A percentile compares a stretch with the other conserved stretches of the same genome.
phyloP scores from a whole-genome alignment of 176 grass and related monocot species.

The Rhipidocladum racemiflorum region DNA sequence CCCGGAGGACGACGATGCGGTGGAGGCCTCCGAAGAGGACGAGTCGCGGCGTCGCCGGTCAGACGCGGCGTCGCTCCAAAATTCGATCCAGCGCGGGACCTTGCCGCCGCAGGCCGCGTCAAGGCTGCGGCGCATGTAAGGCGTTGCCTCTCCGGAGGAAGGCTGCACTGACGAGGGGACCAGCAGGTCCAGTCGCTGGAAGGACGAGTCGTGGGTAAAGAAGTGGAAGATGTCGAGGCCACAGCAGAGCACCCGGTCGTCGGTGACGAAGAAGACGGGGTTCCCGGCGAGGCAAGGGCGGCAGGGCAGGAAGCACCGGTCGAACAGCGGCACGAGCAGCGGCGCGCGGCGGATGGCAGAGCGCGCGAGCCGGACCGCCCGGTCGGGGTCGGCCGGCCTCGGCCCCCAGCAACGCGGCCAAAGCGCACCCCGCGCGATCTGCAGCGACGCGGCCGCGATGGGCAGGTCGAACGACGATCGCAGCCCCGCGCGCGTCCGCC shows the following conservation, averaged over 20 bases:
- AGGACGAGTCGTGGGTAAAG: slow-evolving; percentile 58
- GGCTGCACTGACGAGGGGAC: neutral
- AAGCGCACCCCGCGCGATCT: slow-evolving; percentile 53
- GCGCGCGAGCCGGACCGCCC: slow-evolving; percentile 46
- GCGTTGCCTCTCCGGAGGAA: neutral
- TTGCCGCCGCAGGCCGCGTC: slow-evolving; percentile 52
- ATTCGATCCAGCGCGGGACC: slow-evolving; percentile 77
- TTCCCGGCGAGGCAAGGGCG: slow-evolving; percentile 64
- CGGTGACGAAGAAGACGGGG: slow-evolving; percentile 77
- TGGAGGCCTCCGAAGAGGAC: slow-evolving; percentile 66
- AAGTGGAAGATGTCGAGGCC: slow-evolving; percentile 67
- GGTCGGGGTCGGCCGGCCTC: slow-evolving; percentile 47
- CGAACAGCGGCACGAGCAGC: slow-evolving; percentile 67
- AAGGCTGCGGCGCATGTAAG: slow-evolving; percentile 58
- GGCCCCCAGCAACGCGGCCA: slow-evolving; percentile 70
- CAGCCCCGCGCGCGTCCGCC: slow-evolving; percentile 35
- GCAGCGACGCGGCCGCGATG: slow-evolving; percentile 54
- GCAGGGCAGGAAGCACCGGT: slow-evolving; percentile 69
- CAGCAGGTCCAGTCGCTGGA: slow-evolving; percentile 18
- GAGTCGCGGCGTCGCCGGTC: slow-evolving; percentile 75
- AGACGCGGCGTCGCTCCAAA: slow-evolving; percentile 81
- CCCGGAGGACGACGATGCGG: slow-evolving; percentile 51
- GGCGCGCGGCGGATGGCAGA: slow-evolving; percentile 65
- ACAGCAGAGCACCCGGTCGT: slow-evolving; percentile 64
- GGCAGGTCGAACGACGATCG: slow-evolving; percentile 52